These are phyloP conservation scores for Lichtheimia hyalospora DNA, from an alignment of 371 early-diverging fungal genomes.

Conservation along the genomic window DNA sequence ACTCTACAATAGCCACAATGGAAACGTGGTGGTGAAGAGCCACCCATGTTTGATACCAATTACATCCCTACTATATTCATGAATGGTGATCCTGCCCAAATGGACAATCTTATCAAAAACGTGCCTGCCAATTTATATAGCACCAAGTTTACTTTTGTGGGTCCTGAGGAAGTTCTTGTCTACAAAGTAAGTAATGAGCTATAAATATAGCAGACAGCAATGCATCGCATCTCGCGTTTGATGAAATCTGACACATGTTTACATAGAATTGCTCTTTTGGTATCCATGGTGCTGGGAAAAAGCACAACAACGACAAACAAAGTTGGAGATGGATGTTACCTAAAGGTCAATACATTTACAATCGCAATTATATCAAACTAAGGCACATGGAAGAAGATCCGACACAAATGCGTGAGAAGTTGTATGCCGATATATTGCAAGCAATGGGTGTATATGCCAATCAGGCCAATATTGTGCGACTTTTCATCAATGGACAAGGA, in stretches of 20 bases:
- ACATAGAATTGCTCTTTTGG: slow-evolving; percentile 46
- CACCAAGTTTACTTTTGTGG: slow-evolving; percentile 41
- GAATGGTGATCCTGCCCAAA: slow-evolving; percentile 24
- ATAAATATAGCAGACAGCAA: slow-evolving; percentile 37
- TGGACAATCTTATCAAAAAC: slow-evolving; percentile 34
- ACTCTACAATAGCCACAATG: slow-evolving; percentile 47
- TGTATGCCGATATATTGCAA: slow-evolving; percentile 52
- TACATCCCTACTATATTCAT: slow-evolving; percentile 57
- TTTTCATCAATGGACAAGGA: slow-evolving; percentile 53
- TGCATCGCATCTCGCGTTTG: not conserved
- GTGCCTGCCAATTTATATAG: slow-evolving; percentile 21
- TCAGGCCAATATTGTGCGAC: slow-evolving; percentile 53
- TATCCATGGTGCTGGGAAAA: slow-evolving; percentile 57
- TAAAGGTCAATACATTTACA: slow-evolving; percentile 30
- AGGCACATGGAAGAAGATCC: slow-evolving; percentile 63
- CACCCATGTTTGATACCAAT: slow-evolving; percentile 51
- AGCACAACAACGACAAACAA: slow-evolving; percentile 57
- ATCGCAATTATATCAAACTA: slow-evolving; percentile 54
- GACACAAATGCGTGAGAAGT: slow-evolving; percentile 62
- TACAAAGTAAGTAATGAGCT: slow-evolving; percentile 42
- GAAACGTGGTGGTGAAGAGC: slow-evolving; percentile 38
- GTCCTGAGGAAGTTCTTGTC: slow-evolving; percentile 45
- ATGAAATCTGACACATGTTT: slow-evolving; percentile 23
- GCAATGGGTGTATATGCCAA: slow-evolving; percentile 57
- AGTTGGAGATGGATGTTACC: slow-evolving; percentile 48